Base-by-base conservation (phyloP, 768 basidiomycete genomes). In the Leucosporidium scottii region DNA sequence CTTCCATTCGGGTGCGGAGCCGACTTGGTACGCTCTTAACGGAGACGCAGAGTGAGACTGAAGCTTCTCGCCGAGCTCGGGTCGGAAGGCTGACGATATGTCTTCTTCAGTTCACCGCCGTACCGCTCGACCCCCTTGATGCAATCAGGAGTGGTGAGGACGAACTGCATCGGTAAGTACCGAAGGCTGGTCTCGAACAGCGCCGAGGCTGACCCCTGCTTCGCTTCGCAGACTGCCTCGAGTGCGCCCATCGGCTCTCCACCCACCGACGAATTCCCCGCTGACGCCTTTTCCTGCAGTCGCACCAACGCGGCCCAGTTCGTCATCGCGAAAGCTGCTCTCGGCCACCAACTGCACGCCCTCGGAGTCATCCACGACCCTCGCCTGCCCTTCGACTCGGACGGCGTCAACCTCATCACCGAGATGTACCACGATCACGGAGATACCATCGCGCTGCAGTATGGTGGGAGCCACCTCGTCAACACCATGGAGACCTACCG, bases 271-370 rank as follows among this genome's bases (percentile, higher is more conserved):
- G 18, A 31, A 9, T 12, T 21, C 28, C 12, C 9, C 20, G 1
- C 48, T 65, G 47, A 50, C 30, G 4, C 1, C 9, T 8, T 13
- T 4, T 50, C 5, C 9, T 10, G 13, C 61, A 76, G 75, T 55
- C 86, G 94, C 17, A 98, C 94, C 5, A 98, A 98, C 74, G 91
- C 92, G 4, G 92, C 91, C 0, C 93, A 97, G 75, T 97, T 97
- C 75, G 91, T 94, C 1, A 93, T 97, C 67, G 96, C 92, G 3
- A 94, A 96, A 78, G 86, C 90, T 27, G 96, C 90, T 0, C 81
- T 99, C 23, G 93, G 93, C 0, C 93, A 97, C 78, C 96, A 99
- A 76, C 82, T 99, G 12, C 91, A 94, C 77, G 93, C 93, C 0
- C 85, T 99, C 5, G 96, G 96, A 0, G 83, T 98, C 21, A 86